Evolutionary conservation across 257 asterid species (phyloP).

Genomic region (Solanum lignicaule): DNA sequence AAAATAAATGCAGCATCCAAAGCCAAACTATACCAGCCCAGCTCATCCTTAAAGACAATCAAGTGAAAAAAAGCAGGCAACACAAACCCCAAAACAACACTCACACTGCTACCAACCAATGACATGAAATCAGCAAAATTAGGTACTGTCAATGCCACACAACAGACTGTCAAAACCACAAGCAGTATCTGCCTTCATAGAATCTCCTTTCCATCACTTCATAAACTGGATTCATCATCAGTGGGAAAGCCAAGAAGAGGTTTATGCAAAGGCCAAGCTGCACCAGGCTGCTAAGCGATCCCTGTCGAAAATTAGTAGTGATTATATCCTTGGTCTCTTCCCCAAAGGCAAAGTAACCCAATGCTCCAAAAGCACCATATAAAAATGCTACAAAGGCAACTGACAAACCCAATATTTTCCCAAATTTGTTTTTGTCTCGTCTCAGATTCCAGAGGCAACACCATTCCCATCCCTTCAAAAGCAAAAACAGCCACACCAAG

Average conservation of each 20-base stretch:
- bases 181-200: conserved; percentile 4
- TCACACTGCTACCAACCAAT: conserved; percentile 65
- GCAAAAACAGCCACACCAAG: conserved; percentile 13
- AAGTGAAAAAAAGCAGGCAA: conserved; percentile 72
- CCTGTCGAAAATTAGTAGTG: conserved; percentile 7
- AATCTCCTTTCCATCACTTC: conserved; percentile 16
- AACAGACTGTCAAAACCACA: conserved; percentile 6
- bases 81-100: conserved; percentile 66
- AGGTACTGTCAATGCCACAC: conserved; percentile 19
- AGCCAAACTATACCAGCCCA: conserved; percentile 17
- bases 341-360: conserved; percentile 16
- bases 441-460: conserved; percentile 19
- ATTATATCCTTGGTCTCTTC: conserved; percentile 17
- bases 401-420: conserved; percentile 7
- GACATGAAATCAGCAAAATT: conserved; percentile 81
- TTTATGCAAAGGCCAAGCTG: conserved; percentile 11
- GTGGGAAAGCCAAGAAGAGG: conserved; percentile 13
- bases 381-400: conserved; percentile 8
- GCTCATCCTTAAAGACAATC: conserved; percentile 46
- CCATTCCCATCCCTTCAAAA: conserved; percentile 14
- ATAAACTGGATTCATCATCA: conserved; percentile 19
- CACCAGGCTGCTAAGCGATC: conserved; percentile 3
- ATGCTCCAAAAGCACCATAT: conserved; percentile 3
- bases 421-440: conserved; percentile 6
- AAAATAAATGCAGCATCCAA: conserved; percentile 11